Conservation (phyloP, 1,284 basidiomycete genomes). For the Kwoniella shivajii region DNA sequence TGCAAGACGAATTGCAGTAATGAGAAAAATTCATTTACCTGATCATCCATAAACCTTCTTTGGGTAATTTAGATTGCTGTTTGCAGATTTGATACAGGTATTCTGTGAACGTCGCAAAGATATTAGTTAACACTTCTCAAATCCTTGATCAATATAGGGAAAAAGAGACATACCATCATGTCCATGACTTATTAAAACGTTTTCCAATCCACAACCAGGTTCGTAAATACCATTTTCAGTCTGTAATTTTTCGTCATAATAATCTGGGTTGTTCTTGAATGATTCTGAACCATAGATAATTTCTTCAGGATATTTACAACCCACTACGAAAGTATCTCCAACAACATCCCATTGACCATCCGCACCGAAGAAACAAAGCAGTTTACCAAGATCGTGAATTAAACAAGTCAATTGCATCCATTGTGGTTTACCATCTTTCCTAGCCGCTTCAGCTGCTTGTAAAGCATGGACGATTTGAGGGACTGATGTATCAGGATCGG, state of each 20-base stretch:
- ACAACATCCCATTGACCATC: slow-evolving; percentile 91
- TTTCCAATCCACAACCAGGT: slow-evolving; percentile 80
- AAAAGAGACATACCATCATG: slow-evolving; percentile 66
- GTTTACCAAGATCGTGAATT: slow-evolving; percentile 84
- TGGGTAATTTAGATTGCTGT: slow-evolving; percentile 63
- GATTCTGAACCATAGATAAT: slow-evolving; percentile 80
- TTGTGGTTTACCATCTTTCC: slow-evolving; percentile 77
- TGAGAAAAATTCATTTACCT: slow-evolving; percentile 30
- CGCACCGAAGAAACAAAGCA: slow-evolving; percentile 72
- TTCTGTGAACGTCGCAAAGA: slow-evolving; percentile 60
- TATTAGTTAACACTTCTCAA: not conserved
- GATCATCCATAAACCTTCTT: slow-evolving; percentile 85
- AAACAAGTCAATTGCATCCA: slow-evolving; percentile 78
- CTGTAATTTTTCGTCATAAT: slow-evolving; percentile 67
- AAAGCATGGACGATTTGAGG: slow-evolving; percentile 88
- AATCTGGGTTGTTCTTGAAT: slow-evolving; percentile 77
- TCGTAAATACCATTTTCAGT: slow-evolving; percentile 83
- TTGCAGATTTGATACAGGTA: slow-evolving; percentile 47
- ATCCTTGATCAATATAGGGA: too few species aligned
- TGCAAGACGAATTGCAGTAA: not conserved
- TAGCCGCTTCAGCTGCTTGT: slow-evolving; percentile 89
- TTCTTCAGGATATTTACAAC: slow-evolving; percentile 79
- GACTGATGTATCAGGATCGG: slow-evolving; percentile 60
- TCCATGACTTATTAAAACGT: slow-evolving; percentile 83
- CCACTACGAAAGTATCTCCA: slow-evolving; percentile 85